Base-by-base conservation (phyloP, 495 filamentous ascomycete species). In the Talaromyces adpressus region DNA sequence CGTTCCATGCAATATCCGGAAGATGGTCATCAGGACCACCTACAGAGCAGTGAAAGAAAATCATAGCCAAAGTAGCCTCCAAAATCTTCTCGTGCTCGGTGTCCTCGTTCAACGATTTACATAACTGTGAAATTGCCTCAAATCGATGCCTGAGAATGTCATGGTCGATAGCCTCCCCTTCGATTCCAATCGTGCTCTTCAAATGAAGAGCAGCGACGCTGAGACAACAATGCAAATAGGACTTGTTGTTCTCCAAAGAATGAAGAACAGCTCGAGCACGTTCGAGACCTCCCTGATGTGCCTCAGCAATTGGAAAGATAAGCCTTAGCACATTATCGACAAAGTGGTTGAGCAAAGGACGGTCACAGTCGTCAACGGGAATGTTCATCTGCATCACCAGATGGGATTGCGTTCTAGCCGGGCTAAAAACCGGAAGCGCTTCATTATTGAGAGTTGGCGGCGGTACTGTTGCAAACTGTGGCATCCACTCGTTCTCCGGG, bases 41-140 rank as follows among this genome's bases (percentile, higher is more conserved):
- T 62, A 98, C 93, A 16, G 90, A 90, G 78, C 90, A 93, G 68
- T 97, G 93, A 81, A 97, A 98, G 79, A 98, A 92, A 64, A 97
- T 96, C 86, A 98, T 93, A 57, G 91, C 94, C 7, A 98, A 81
- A 1, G 93, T 92, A 2, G 94, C 92, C 75, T 98, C 94, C 12
- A 98, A 84, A 66, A 97, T 96, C 69, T 93, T 81, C 54, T 89
- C 82, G 72, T 96, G 92, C 65, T 97, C 80, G 66, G 85, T 84
- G 68, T 98, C 93, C 32, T 81, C 77, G 64, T 85, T 86, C 34
- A 98, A 80, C 0, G 93, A 90, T 64, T 92, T 86, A 76, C 91
- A 97, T 1, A 98, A 82, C 65, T 91, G 84, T 1, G 89, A 86
- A 67, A 98, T 90, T 14, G 92, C 92, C 27, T 91, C 89, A 71